These are phyloP conservation scores for Aspergillus carbonarius DNA, from an alignment of 2,329 filamentous ascomycete genomes.

Conservation along the genomic window DNA sequence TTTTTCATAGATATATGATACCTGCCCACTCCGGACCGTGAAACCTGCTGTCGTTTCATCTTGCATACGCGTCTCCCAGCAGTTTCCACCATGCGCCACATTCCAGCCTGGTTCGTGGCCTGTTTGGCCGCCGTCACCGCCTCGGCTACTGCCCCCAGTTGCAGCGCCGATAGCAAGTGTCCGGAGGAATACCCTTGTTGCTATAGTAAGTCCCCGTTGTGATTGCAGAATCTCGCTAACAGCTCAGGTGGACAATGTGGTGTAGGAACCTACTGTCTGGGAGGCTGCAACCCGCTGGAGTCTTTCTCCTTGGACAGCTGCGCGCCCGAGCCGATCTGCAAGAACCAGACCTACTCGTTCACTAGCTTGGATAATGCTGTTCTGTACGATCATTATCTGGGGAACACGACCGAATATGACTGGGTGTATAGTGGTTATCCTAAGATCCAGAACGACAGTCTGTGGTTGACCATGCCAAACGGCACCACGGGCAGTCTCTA, in stretches of 20 bases:
- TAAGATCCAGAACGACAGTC: slow-evolving; percentile 1
- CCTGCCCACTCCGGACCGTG: neutral
- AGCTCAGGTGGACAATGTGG: slow-evolving; percentile 1
- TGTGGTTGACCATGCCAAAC: slow-evolving; percentile 7
- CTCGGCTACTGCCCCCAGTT: neutral
- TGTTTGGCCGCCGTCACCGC: neutral
- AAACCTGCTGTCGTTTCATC: slow-evolving; percentile 4
- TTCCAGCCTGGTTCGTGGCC: neutral
- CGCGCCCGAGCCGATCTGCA: slow-evolving; percentile 2
- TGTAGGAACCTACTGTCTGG: slow-evolving; percentile 5
- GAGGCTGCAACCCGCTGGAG: slow-evolving; percentile 1
- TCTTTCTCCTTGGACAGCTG: slow-evolving; percentile 1
- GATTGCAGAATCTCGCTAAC: neutral
- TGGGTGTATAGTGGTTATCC: slow-evolving; percentile 1
- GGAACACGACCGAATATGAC: slow-evolving; percentile 1
- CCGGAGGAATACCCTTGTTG: slow-evolving; percentile 1
- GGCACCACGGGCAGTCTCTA: slow-evolving; percentile 2
- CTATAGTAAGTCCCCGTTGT: neutral
- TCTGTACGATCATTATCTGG: slow-evolving; percentile 1
- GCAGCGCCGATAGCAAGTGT: slow-evolving; percentile 4
- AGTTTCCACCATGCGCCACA: neutral
- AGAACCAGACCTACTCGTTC: slow-evolving; percentile 4
- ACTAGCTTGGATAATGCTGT: neutral
- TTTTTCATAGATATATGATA: neutral
- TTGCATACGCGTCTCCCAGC: neutral